Conservation (phyloP, 2,329 filamentous ascomycete species). For the Colletotrichum liaoningense region DNA sequence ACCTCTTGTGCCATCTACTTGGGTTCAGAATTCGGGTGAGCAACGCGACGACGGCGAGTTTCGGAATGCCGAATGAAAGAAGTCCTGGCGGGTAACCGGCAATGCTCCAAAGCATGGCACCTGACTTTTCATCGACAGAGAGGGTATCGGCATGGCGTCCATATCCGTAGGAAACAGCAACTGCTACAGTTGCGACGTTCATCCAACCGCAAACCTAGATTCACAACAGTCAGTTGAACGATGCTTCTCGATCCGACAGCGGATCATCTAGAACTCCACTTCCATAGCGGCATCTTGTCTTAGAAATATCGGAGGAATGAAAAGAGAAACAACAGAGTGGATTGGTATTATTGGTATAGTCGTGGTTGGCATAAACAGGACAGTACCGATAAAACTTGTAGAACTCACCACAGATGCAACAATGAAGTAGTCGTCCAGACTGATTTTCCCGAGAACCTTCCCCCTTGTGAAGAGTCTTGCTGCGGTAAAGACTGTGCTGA, state of each 20-base stretch:
- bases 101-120: background rate
- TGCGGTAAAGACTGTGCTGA: slow-evolving; percentile 43
- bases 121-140: background rate
- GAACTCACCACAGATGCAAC: background rate
- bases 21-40: slow-evolving; percentile 53
- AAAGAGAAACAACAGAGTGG: no score
- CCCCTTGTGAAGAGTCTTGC: slow-evolving; percentile 45
- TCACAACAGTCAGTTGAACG: background rate
- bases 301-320: no score
- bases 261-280: no score
- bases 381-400: background rate
- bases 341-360: background rate
- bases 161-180: background rate
- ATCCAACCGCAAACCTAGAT: background rate
- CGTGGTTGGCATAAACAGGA: background rate
- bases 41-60: slow-evolving; percentile 53
- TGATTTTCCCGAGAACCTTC: slow-evolving; percentile 45
- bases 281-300: no score
- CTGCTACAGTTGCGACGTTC: background rate
- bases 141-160: background rate
- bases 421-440: slow-evolving; percentile 40
- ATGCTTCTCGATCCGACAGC: background rate
- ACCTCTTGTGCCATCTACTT: slow-evolving; percentile 43
- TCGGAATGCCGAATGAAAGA: slow-evolving; percentile 34
- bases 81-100: background rate